Evolutionary conservation across 2,329 filamentous ascomycete species (phyloP).

Genomic region (Rasamsonia emersonii): DNA sequence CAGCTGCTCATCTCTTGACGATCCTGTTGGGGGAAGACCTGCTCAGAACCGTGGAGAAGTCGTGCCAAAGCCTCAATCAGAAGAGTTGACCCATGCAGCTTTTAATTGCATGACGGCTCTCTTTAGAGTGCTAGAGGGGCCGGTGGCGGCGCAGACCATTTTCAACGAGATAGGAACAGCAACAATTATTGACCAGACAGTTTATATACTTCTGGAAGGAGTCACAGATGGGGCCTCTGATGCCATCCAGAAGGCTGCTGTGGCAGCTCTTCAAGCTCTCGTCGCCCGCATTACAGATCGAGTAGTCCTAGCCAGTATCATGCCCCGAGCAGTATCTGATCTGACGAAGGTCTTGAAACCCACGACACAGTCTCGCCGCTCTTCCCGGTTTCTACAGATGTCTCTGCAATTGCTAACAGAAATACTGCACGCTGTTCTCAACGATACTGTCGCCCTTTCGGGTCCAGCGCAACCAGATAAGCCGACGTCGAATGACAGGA

Average conservation of each 20-base stretch:
- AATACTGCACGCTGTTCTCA: slow-evolving; percentile 38
- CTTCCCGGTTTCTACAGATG: slow-evolving; percentile 55
- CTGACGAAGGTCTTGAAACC: slow-evolving; percentile 67
- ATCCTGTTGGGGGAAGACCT: slow-evolving; percentile 68
- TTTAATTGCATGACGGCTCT: slow-evolving; percentile 62
- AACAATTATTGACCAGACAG: slow-evolving; percentile 70
- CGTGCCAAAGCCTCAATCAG: slow-evolving; percentile 37
- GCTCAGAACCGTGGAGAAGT: slow-evolving; percentile 35
- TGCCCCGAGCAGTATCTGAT: slow-evolving; percentile 79
- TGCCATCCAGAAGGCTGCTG: slow-evolving; percentile 62
- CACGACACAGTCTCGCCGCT: slow-evolving; percentile 52
- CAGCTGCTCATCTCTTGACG: slow-evolving; percentile 80
- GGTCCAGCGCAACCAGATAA: slow-evolving; percentile 13
- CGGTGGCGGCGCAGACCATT: slow-evolving; percentile 33
- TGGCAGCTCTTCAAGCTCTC: slow-evolving; percentile 55
- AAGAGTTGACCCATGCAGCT: slow-evolving; percentile 66
- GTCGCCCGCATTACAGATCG: slow-evolving; percentile 59
- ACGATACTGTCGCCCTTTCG: slow-evolving; percentile 29
- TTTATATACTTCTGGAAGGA: slow-evolving; percentile 71
- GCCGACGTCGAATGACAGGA: slow-evolving; percentile 26
- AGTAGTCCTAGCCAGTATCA: slow-evolving; percentile 70
- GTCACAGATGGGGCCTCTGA: slow-evolving; percentile 56
- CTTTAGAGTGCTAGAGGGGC: slow-evolving; percentile 49
- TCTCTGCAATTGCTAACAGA: slow-evolving; percentile 51
- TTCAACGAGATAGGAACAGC: slow-evolving; percentile 51